phyloP scores from a whole-genome alignment of 192 early-diverging fungal genomes.

The Coemansia sp. region DNA sequence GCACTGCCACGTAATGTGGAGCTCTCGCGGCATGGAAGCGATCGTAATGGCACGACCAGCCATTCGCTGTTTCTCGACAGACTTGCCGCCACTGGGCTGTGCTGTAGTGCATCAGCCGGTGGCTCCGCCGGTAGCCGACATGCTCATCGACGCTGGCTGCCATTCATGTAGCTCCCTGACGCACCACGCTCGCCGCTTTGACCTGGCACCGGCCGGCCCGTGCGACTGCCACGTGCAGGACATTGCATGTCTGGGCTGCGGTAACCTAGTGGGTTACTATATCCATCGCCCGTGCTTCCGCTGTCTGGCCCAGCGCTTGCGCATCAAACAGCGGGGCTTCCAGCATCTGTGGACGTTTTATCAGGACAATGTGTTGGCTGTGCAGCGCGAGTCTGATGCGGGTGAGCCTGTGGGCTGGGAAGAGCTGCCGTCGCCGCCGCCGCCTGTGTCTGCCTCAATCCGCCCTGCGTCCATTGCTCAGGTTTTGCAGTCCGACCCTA shows the following conservation, averaged over 20 bases:
- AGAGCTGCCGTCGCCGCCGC: constrained; percentile 33
- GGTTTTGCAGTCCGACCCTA: constrained; percentile 3
- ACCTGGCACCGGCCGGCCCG: constrained; percentile 44
- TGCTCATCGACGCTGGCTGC: constrained; percentile 35
- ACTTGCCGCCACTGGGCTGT: constrained; percentile 50
- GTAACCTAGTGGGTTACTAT: constrained; percentile 50
- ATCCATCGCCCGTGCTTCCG: constrained; percentile 53
- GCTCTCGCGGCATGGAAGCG: constrained; percentile 53
- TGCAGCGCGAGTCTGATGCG: constrained; percentile 40
- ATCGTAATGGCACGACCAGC: constrained; percentile 50
- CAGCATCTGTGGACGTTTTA: constrained; percentile 56
- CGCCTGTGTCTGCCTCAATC: constrained; percentile 24
- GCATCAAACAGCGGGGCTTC: constrained; percentile 51
- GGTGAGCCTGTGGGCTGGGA: constrained; percentile 43
- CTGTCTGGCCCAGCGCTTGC: constrained; percentile 48
- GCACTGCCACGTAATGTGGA: constrained; percentile 48
- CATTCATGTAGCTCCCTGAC: constrained; percentile 38
- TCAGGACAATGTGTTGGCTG: constrained; percentile 45
- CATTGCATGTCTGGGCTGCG: constrained; percentile 51
- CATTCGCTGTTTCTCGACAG: constrained; percentile 48
- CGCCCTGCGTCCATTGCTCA: not conserved
- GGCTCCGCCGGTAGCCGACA: constrained; percentile 30
- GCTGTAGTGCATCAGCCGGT: constrained; percentile 45
- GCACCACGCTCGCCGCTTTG: constrained; percentile 49
- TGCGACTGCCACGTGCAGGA: constrained; percentile 56